A percentile compares a stretch with the other conserved stretches of the same genome.
Conservation (phyloP, 1,284 basidiomycete species). For the Ustilago shanxiensis region DNA sequence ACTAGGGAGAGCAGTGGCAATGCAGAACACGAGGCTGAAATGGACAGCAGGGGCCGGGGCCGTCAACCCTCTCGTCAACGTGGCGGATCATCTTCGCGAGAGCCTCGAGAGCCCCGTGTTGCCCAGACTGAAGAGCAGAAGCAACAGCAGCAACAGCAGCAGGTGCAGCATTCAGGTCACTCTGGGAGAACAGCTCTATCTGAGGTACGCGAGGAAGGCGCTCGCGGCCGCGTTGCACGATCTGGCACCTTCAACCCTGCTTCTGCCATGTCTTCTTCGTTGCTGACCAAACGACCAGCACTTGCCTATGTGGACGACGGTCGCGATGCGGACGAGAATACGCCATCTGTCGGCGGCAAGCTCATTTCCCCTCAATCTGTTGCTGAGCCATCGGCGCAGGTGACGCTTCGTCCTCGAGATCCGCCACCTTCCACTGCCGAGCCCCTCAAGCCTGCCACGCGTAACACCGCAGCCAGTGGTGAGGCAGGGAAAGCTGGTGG, state of each 20-base stretch:
- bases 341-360: constrained; percentile 49
- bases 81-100: constrained; percentile 27
- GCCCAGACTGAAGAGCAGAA: background rate
- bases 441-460: constrained; percentile 54
- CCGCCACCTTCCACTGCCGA: constrained; percentile 50
- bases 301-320: constrained; percentile 48
- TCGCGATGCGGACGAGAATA: constrained; percentile 42
- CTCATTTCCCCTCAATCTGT: constrained; percentile 42
- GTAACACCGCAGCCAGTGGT: constrained; percentile 11
- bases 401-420: constrained; percentile 50
- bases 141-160: constrained; percentile 14
- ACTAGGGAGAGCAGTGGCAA: constrained; percentile 32
- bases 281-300: constrained; percentile 42
- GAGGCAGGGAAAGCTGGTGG: constrained; percentile 8
- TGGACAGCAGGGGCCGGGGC: constrained; percentile 40
- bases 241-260: constrained; percentile 33
- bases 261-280: constrained; percentile 37
- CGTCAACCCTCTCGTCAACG: constrained; percentile 36
- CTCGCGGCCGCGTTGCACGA: constrained; percentile 27
- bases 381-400: constrained; percentile 54
- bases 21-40: constrained; percentile 41
- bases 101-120: constrained; percentile 26
- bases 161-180: background rate
- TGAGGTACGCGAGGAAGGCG: constrained; percentile 20
- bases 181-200: background rate